Evolutionary conservation across 164 flowering plant species (phyloP).

Genomic region (Vitis vinifera): ASM3070453v1 NC_081808.1:1398001-1398500

Average conservation of each 20-base stretch:
- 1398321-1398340: constrained; percentile 31
- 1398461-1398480: constrained; percentile 31
- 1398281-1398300: constrained; percentile 44
- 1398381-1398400: constrained; percentile 27
- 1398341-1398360: constrained; percentile 52
- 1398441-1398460: constrained; percentile 23
- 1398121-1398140: constrained; percentile 5
- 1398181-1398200: constrained; percentile 18
- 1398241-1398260: constrained; percentile 60
- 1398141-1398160: constrained; percentile 12
- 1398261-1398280: constrained; percentile 21
- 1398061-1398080: constrained; percentile 1
- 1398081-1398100: not conserved
- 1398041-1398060: constrained; percentile 4
- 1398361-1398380: constrained; percentile 18
- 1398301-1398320: constrained; percentile 28
- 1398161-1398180: constrained; percentile 28
- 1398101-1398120: constrained; percentile 10
- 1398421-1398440: constrained; percentile 28
- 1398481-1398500: constrained; percentile 28
- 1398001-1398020: not conserved
- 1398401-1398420: not conserved
- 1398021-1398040: not conserved
- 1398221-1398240: constrained; percentile 26
- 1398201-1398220: constrained; percentile 24